These are phyloP conservation scores for Termitomyces sp. DNA, from an alignment of 1,284 basidiomycete species.

Conservation along the genomic window DNA sequence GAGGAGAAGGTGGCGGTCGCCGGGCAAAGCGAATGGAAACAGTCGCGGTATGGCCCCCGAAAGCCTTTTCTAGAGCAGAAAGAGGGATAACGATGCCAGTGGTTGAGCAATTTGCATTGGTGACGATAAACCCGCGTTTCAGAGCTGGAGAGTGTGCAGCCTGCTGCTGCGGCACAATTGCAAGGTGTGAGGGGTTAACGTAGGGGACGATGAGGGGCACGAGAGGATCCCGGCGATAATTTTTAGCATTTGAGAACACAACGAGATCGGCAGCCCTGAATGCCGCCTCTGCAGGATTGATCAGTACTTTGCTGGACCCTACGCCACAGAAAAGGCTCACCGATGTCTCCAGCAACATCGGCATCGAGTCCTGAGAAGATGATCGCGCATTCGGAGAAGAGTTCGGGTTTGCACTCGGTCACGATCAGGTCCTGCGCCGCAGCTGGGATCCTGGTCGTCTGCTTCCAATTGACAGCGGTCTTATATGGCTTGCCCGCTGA, in stretches of 20 bases:
- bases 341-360: constrained; percentile 92
- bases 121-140: constrained; percentile 91
- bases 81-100: constrained; percentile 93
- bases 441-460: constrained; percentile 72
- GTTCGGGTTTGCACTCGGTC: constrained; percentile 71
- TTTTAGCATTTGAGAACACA: constrained; percentile 98
- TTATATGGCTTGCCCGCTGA: constrained; percentile 86
- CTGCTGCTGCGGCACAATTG: constrained; percentile 83
- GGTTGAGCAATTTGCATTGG: constrained; percentile 98
- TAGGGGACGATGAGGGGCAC: constrained; percentile 98
- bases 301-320: constrained; percentile 5
- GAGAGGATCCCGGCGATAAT: constrained; percentile 87
- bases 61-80: constrained; percentile 86
- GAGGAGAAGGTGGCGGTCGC: constrained; percentile 79
- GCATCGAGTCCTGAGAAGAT: constrained; percentile 96
- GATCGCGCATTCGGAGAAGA: constrained; percentile 81
- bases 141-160: constrained; percentile 65
- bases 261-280: constrained; percentile 87
- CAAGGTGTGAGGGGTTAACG: constrained; percentile 87
- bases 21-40: constrained; percentile 84
- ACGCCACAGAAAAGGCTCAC: constrained; percentile 40
- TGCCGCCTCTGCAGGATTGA: constrained; percentile 61
- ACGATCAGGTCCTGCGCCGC: constrained; percentile 70
- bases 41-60: constrained; percentile 89
- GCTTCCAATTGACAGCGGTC: constrained; percentile 88